Evolutionary conservation across 2,329 filamentous ascomycete species (phyloP), one percentile per base, ranked within the genome.

Genomic region (Aspergillus melleus): DNA sequence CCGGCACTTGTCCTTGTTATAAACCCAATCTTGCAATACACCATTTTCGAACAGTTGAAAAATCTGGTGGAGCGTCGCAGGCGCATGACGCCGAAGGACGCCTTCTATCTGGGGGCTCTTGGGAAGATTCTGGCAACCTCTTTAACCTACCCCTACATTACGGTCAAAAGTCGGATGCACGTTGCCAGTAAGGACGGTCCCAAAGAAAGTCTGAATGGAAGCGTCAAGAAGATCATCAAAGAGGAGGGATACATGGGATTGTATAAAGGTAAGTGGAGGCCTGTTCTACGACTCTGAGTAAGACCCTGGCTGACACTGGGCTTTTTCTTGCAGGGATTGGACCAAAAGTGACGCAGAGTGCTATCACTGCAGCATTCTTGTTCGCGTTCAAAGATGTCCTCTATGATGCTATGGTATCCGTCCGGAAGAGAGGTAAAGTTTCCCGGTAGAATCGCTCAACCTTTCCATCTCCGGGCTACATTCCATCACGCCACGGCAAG

Each of bases 1-100:
- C 95, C 95, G 10, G 95, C 95, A 0, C 82, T 99, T 67, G 88
- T 99, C 66, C 84, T 99, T 64, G 95, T 99, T 72, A 92, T 97
- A 80, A 99, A 99, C 81, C 95, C 95, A 4, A 99, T 99, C 67
- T 82, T 99, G 65, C 95, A 99, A 81, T 99, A 99, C 79, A 99
- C 95, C 16, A 90, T 99, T 58, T 99, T 98, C 71, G 95, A 99
- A 83, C 94, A 99, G 82, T 82, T 98, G 81, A 98, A 97, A 86
- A 96, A 98, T 75, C 71, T 84, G 26, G 79, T 97, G 58, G 94
- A 97, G 85, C 90, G 86, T 75, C 84, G 84, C 74, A 81, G 83
- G 54, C 87, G 89, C 68, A 86, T 98, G 59, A 96, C 91, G 0
- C 92, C 94, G 1, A 89, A 87, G 57, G 86, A 96, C 67, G 92